Conservation (phyloP, 2,329 filamentous ascomycete genomes). For the Bipolaris zeicola region DNA sequence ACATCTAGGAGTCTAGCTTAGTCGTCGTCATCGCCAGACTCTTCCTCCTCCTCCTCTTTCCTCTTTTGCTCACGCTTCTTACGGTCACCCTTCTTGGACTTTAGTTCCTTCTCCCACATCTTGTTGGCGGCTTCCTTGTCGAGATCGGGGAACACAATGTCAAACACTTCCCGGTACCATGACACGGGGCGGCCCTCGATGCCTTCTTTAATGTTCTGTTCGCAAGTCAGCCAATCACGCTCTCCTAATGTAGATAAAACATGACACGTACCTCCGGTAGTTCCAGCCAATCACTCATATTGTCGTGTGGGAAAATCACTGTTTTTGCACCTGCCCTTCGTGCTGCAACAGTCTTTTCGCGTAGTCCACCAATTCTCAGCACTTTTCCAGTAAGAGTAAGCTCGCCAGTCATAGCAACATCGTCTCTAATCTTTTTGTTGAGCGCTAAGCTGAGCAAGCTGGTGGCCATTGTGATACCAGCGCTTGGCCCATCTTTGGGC, state of each 20-base stretch:
- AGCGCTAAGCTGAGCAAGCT: conserved; percentile 85
- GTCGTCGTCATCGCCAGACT: conserved; percentile 41
- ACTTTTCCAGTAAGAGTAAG: conserved; percentile 97
- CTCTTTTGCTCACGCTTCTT: conserved; percentile 44
- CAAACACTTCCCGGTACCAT: conserved; percentile 95
- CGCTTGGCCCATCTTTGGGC: conserved; percentile 79
- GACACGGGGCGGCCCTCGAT: conserved; percentile 88
- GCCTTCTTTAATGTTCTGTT: conserved; percentile 96
- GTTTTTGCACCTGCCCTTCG: conserved; percentile 89
- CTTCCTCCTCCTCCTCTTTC: conserved; percentile 58
- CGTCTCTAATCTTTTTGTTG: conserved; percentile 77
- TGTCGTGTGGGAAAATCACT: conserved; percentile 94
- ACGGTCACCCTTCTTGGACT: conserved; percentile 43
- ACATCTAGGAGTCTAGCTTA: conserved; percentile 17
- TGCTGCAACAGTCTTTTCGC: conserved; percentile 97
- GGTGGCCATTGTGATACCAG: conserved; percentile 98
- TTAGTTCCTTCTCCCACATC: conserved; percentile 69
- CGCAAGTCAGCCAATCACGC: conserved; percentile 18
- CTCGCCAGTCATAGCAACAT: conserved; percentile 97
- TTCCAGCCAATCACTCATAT: conserved; percentile 96
- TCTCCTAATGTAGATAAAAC: too few species aligned
- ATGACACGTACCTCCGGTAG: conserved; percentile 78
- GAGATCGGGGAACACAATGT: conserved; percentile 83
- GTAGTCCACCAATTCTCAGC: conserved; percentile 86
- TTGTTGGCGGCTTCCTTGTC: conserved; percentile 75